Percentiles rank a stretch among this genome's conserved stretches.
Conservation (phyloP, 805 yeast genomes). For the Suhomyces emberorum region DNA sequence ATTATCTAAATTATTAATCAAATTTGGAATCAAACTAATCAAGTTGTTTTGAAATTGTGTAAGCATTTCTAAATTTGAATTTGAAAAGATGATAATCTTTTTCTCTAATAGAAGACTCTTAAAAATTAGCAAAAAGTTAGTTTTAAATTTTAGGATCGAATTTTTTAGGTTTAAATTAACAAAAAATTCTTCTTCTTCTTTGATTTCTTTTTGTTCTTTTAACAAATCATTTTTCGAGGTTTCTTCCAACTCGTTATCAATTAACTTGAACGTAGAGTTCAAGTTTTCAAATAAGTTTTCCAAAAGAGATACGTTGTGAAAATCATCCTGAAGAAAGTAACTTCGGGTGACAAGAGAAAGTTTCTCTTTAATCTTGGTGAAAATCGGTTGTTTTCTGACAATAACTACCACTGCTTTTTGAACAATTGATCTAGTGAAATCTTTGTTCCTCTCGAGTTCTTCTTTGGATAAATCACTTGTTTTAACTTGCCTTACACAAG, state of each 20-base stretch:
- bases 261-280: constrained; percentile 27
- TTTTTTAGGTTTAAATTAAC: constrained; percentile 72
- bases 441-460: constrained; percentile 48
- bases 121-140: constrained; percentile 60
- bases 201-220: constrained; percentile 13
- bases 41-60: constrained; percentile 83
- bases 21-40: constrained; percentile 78
- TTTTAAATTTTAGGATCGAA: constrained; percentile 55
- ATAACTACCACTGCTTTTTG: constrained; percentile 90
- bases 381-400: constrained; percentile 75
- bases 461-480: constrained; percentile 51
- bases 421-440: constrained; percentile 79
- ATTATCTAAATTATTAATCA: constrained; percentile 67
- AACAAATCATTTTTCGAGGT: not conserved
- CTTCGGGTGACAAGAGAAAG: constrained; percentile 84
- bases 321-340: constrained; percentile 77
- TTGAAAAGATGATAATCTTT: constrained; percentile 69
- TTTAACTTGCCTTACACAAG: constrained; percentile 83
- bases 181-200: constrained; percentile 34
- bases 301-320: constrained; percentile 65
- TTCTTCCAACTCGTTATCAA: constrained; percentile 18
- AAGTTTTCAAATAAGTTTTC: constrained; percentile 69
- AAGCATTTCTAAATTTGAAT: constrained; percentile 68
- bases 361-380: constrained; percentile 85
- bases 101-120: constrained; percentile 78